Base-by-base conservation (phyloP, 176 grass and related monocot species). In the Dactylis glomerata region DNA sequence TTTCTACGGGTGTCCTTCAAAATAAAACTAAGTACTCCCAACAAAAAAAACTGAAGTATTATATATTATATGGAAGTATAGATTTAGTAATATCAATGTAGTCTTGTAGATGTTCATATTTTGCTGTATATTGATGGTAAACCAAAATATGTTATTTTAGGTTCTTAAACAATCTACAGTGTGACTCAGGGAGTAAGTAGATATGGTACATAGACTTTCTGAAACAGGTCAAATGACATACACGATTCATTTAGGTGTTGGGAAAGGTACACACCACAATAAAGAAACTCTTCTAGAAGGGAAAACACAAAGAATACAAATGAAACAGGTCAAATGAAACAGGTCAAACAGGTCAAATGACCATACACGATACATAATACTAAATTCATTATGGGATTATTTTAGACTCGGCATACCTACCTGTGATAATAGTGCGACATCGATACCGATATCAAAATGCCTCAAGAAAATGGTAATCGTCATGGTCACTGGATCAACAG, bases 401-500 rank as follows among this genome's bases (percentile, higher is more conserved):
- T 73, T 40, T 56, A 68, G 67, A 30, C 50, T 68, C 9, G 57
- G n/a, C 38, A 75, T 41, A 74, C 50, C 52, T 80, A 92, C 96
- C 85, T 96, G 96, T 62, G 93, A 99, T 52, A 96, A 86, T 69
- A 96, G 93, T 54, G 93, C 59, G 73, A 89, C 93, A 89, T 99
- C 87, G 46, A 99, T 96, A 79, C 96, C 96, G 63, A 99, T 99
- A 83, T 99, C 96, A 86, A 96, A 96, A 81, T 85, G 92, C 82
- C 92, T 92, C 84, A 99, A 89, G 83, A 99, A 99, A 77, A 96
- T 94, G 16, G 92, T 99, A 76, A 99, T 94, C n/a, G 90, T 91
- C 93, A 92, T 92, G 17, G 96, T 99, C 78, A 99, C 96, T 56
- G 96, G 96, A 88, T 99, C 96, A 79, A 99, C 88, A 57, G 88